A percentile compares a stretch with the other conserved stretches of the same genome.
These are phyloP conservation scores for Sarocladiaceae sp. DNA, from an alignment of 2,329 filamentous ascomycete species.

Conservation along the genomic window DNA sequence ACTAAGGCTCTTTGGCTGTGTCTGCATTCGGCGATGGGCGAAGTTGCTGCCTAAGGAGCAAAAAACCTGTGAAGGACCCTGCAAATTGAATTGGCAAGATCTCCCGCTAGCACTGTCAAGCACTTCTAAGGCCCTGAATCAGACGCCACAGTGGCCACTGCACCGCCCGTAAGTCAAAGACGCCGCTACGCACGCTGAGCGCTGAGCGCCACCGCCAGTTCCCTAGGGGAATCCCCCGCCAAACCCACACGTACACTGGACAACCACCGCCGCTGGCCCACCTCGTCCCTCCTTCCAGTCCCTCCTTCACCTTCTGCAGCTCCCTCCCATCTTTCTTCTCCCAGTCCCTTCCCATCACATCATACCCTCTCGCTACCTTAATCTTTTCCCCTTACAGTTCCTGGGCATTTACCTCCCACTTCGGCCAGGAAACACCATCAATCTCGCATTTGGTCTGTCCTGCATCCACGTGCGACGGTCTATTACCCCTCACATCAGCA, in stretches of 20 bases:
- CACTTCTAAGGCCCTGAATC: no score
- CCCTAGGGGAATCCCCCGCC: no score
- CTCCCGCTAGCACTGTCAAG: no score
- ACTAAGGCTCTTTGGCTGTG: background rate
- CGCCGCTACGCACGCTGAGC: no score
- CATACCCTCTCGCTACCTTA: conserved; percentile 11
- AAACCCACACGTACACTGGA: conserved; percentile 6
- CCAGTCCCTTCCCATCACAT: conserved; percentile 7
- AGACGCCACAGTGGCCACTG: no score
- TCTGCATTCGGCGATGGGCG: conserved; percentile 1
- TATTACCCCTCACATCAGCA: background rate
- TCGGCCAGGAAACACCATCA: conserved; percentile 1
- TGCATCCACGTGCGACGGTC: background rate
- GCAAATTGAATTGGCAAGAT: no score
- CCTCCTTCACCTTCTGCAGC: background rate
- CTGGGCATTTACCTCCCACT: background rate
- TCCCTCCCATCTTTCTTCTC: background rate
- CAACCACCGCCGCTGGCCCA: conserved; percentile 7
- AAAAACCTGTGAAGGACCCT: background rate
- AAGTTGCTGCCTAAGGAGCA: background rate
- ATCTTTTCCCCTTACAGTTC: conserved; percentile 12
- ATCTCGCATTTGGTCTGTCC: background rate
- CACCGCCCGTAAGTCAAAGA: no score
- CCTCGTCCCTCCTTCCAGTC: conserved; percentile 2
- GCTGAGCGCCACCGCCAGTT: background rate